Evolutionary conservation across 2,329 filamentous ascomycete species (phyloP).

Genomic region (Aspergillus sp.): DNA sequence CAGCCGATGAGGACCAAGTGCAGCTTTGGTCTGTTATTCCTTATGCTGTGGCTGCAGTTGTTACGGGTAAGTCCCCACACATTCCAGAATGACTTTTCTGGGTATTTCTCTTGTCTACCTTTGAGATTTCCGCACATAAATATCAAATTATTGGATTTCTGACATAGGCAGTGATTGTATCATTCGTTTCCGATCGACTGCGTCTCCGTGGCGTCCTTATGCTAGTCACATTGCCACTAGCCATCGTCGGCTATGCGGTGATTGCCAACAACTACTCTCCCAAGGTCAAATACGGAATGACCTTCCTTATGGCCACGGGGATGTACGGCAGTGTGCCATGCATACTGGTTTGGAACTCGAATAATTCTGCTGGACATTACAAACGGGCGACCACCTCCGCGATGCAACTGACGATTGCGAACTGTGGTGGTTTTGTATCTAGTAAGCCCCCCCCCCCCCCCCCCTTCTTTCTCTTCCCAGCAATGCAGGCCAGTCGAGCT

Average conservation of each 20-base stretch:
- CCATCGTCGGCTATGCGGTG: conserved; percentile 57
- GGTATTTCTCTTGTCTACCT: too few relatives aligned
- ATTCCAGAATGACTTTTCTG: too few relatives aligned
- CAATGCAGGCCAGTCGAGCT: conserved; percentile 4
- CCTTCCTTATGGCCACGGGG: conserved; percentile 58
- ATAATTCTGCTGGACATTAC: conserved; percentile 62
- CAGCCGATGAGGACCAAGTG: conserved; percentile 48
- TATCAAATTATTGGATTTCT: background rate
- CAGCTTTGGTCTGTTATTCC: conserved; percentile 59
- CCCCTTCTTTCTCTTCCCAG: too few relatives aligned
- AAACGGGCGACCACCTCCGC: conserved; percentile 61
- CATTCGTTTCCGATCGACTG: conserved; percentile 54
- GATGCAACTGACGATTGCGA: conserved; percentile 58
- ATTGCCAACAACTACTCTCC: conserved; percentile 50
- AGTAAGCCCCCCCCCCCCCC: conserved; percentile 29
- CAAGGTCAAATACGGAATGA: conserved; percentile 56
- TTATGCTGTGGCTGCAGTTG: conserved; percentile 52
- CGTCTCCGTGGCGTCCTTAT: conserved; percentile 54
- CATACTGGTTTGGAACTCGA: conserved; percentile 58
- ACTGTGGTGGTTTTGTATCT: conserved; percentile 59
- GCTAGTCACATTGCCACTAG: conserved; percentile 54
- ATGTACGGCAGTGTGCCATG: conserved; percentile 57
- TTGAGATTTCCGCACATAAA: too few relatives aligned
- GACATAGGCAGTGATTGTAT: conserved; percentile 25
- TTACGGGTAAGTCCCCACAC: conserved; percentile 38